Base-by-base conservation (phyloP, 129 eudicot genomes). In the Ambrosia trifida region DNA sequence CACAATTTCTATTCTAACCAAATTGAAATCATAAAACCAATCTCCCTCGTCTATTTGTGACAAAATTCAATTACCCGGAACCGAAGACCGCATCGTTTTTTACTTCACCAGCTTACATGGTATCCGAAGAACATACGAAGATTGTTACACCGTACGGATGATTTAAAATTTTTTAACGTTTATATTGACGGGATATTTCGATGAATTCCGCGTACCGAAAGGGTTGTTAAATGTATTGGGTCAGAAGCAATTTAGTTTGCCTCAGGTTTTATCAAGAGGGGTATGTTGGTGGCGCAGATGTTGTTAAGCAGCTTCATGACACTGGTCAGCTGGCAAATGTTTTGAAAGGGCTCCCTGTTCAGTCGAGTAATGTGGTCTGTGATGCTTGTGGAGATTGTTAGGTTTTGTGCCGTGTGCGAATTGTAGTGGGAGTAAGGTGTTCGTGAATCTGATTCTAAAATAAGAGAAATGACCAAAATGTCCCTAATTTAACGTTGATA, bases 41-140 rank as follows among this genome's bases (percentile, higher is more conserved):
- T 64, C 4, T 63, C 80, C 5, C 72, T 68, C 13, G 49, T 52
- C 35, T 56, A 30, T 49, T 56, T 77, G 19, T n/a, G n/a, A 49
- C 7, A 6, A 75, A n/a, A 74, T 68, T 46, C 71, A 75, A 12
- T 80, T 89, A 45, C 93, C 89, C 2, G 95, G 98, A 0, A 92
- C 96, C 0, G 96, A 90, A 74, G 97, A 94, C 72, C 85, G 95
- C 2, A 91, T 87, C 5, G 98, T 94, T 13, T 72, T 94, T 53
- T 89, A 87, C 78, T 87, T 85, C 76, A 94, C 98, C 14, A 94
- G 98, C 61, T 86, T 94, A 51, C 77, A 97, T 0, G 98, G 98
- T 5, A 81, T 94, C 32, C 79, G 98, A 32, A 82, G 89, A 64
- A 94, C 98, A 0, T 85, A 49, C n/a, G 87, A 85, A 69, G 98